Conservation (phyloP, 2,329 filamentous ascomycete species). For the Tolypocladium capitatum region DNA sequence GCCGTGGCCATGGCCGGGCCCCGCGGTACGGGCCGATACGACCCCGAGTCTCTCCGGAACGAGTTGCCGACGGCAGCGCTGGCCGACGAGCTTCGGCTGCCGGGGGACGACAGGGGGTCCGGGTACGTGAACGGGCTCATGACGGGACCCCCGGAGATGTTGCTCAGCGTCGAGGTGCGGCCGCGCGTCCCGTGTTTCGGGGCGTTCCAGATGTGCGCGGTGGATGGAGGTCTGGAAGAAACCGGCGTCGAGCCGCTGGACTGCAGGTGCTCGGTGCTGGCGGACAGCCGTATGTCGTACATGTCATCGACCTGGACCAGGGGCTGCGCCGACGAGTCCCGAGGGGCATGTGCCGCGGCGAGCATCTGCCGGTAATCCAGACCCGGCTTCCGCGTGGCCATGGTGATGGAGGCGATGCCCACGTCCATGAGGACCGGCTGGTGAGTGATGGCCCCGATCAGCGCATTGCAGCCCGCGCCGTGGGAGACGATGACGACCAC, state of each 20-base stretch:
- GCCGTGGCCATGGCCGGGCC: conserved; percentile 5
- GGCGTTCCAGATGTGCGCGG: conserved; percentile 17
- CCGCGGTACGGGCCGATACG: conserved; percentile 12
- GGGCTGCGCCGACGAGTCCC: conserved; percentile 10
- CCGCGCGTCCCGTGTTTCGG: conserved; percentile 15
- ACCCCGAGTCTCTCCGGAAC: conserved; percentile 16
- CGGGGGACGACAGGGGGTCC: conserved; percentile 26
- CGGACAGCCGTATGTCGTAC: conserved; percentile 64
- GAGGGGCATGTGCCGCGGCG: conserved; percentile 11
- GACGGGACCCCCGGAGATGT: conserved; percentile 8
- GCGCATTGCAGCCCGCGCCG: conserved; percentile 87
- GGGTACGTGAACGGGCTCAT: conserved; percentile 25
- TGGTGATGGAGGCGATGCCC: conserved; percentile 77
- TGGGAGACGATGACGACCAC: conserved; percentile 85
- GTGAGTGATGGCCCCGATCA: conserved; percentile 83
- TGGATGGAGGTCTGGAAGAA: conserved; percentile 19
- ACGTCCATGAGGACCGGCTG: conserved; percentile 87
- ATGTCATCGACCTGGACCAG: conserved; percentile 40
- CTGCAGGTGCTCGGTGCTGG: conserved; percentile 61
- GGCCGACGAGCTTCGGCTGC: conserved; percentile 31
- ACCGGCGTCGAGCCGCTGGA: conserved; percentile 22
- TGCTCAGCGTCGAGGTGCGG: conserved; percentile 18
- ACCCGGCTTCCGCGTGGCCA: conserved; percentile 55
- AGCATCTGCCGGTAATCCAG: conserved; percentile 24
- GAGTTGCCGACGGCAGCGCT: conserved; percentile 20